These are phyloP conservation scores for Nadsonia starkeyi-henricii DNA, from an alignment of 1,139 yeast species.

Conservation along the genomic window DNA sequence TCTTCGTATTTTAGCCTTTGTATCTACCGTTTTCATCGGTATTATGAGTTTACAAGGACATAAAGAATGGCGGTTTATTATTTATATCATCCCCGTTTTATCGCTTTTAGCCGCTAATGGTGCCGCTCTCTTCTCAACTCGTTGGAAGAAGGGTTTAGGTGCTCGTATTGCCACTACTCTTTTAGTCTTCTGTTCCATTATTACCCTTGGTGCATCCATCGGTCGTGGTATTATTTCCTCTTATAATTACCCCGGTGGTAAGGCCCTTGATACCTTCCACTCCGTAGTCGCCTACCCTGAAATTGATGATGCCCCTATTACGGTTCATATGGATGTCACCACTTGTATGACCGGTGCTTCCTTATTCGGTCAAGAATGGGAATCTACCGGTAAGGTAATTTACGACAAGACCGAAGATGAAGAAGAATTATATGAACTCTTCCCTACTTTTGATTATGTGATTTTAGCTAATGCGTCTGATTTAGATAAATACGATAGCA, in stretches of 20 bases:
- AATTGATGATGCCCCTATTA: conserved; percentile 6
- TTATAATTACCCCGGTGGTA: conserved; percentile 82
- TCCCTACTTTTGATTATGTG: conserved; percentile 47
- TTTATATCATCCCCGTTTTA: conserved; percentile 59
- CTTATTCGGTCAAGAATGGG: conserved; percentile 48
- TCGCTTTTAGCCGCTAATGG: conserved; percentile 55
- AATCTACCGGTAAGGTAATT: conserved; percentile 21
- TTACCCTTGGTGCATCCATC: conserved; percentile 32
- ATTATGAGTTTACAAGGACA: conserved; percentile 75
- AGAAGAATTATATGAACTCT: conserved; percentile 25
- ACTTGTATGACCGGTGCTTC: conserved; percentile 85
- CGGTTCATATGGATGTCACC: conserved; percentile 62
- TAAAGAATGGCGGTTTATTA: conserved; percentile 87
- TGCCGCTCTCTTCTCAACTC: conserved; percentile 24
- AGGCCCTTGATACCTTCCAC: conserved; percentile 47
- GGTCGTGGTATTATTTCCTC: conserved; percentile 51
- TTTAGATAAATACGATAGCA: conserved; percentile 9
- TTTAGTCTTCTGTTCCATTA: conserved; percentile 17
- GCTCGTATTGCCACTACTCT: conserved; percentile 14
- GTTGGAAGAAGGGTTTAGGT: conserved; percentile 3
- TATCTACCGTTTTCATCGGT: conserved; percentile 40
- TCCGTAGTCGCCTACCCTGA: conserved; percentile 21
- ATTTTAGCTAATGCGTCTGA: conserved; percentile 31
- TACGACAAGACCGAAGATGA: conserved; percentile 67
- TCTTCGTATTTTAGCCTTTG: conserved; percentile 28